Evolutionary conservation across 768 basidiomycete genomes (phyloP), one percentile per base, ranked within the genome.

Genomic region (Cantharellus cinnabarinus): DNA sequence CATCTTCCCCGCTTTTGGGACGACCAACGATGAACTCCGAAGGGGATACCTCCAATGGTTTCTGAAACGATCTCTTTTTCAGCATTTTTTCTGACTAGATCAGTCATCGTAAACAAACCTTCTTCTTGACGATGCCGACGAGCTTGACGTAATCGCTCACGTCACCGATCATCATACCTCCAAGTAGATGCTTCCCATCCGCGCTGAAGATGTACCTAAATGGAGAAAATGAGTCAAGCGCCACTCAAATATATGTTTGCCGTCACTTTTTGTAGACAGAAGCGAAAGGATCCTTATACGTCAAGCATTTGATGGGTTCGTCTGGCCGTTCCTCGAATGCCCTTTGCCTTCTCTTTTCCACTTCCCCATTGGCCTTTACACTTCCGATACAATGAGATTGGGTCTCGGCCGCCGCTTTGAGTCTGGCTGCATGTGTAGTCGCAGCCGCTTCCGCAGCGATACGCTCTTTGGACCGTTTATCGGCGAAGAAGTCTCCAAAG

Each of bases 131-230:
- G 40, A 85, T 71, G 7, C 78, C 71, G n/a, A 85, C 74, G 10
- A 85, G 72, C 68, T 84, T 83, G 59, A 79, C 75, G 64, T 79
- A 84, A 65, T 82, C 80, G 42, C 71, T 73, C 5, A 77, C 77
- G 64, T 83, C 81, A 2, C 83, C 84, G n/a, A 87, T 76, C 82
- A 85, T 82, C 77, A 84, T 83, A 2, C 84, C 84, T 7, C 84
- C 84, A 2, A 87, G 69, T 7, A 87, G 71, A 63, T 82, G 75
- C 67, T 81, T 79, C 5, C 83, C 84, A 64, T 85, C 82, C 4
- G 74, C 74, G 5, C 76, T 80, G 66, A 85, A 85, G 50, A 85
- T 77, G 62, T 82, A 84, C 65, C 73, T 74, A 41, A 56, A 4
- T 3, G 5, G 50, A 29, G 37, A 48, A 48, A 10, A 48, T 10